These are phyloP conservation scores for Gaeumannomyces sp. DNA, from an alignment of 2,329 filamentous ascomycete species.

Conservation along the genomic window DNA sequence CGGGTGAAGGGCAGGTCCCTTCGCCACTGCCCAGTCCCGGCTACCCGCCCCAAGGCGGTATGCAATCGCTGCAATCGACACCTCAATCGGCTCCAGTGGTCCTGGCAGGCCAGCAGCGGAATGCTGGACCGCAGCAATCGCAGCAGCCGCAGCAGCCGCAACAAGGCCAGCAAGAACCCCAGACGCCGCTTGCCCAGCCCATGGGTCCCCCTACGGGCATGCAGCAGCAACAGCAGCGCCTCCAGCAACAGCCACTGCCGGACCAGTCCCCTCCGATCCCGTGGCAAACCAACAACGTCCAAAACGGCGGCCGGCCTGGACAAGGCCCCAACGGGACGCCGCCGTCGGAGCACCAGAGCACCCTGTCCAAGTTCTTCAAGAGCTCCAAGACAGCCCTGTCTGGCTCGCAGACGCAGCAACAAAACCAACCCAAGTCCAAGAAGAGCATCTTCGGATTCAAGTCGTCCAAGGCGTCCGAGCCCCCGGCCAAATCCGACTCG, in stretches of 20 bases:
- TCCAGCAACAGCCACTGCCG: constrained; percentile 3
- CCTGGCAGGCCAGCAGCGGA: background rate
- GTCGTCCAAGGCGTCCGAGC: constrained; percentile 19
- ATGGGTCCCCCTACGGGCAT: background rate
- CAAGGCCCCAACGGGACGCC: background rate
- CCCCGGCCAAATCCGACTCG: constrained; percentile 1
- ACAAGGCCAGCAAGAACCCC: background rate
- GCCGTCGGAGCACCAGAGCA: constrained; percentile 13
- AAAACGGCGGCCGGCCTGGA: background rate
- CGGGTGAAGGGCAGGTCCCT: background rate
- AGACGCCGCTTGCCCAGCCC: constrained; percentile 2
- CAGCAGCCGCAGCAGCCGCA: background rate
- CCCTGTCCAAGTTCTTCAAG: constrained; percentile 16
- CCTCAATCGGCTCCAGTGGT: background rate
- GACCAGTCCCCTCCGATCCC: constrained; percentile 5
- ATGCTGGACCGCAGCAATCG: background rate
- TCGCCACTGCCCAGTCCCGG: constrained; percentile 6
- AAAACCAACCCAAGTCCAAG: constrained; percentile 19
- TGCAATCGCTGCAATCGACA: background rate
- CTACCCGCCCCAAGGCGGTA: background rate
- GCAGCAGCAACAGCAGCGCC: constrained; percentile 7
- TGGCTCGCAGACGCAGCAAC: constrained; percentile 14
- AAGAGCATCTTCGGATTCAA: constrained; percentile 20
- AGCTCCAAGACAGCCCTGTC: constrained; percentile 5
- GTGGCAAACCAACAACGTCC: constrained; percentile 5